phyloP scores from a whole-genome alignment of 2,329 filamentous ascomycete genomes.

The Penicillium sp. region DNA sequence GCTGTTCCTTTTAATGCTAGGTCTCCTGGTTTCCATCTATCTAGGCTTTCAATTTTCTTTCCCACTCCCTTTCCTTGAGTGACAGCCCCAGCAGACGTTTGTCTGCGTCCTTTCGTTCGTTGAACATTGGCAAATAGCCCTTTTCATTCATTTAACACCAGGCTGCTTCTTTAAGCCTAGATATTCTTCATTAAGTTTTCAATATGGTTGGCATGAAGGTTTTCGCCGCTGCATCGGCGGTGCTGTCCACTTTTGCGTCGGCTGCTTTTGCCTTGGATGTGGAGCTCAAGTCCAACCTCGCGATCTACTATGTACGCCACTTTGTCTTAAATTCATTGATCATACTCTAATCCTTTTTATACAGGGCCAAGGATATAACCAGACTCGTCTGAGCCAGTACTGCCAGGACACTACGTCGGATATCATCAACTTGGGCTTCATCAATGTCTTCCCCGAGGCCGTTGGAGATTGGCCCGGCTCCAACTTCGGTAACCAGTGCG shows the following conservation, averaged over 20 bases:
- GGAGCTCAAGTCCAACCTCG: conserved; percentile 49
- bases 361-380: conserved; percentile 54
- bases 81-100: conserved; percentile 34
- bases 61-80: conserved; percentile 17
- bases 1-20: neutral
- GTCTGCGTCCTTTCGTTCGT: conserved; percentile 60
- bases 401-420: conserved; percentile 55
- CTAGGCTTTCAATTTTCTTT: neutral
- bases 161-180: conserved; percentile 35
- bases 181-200: conserved; percentile 31
- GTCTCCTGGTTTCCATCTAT: neutral
- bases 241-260: conserved; percentile 28
- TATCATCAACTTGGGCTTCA: conserved; percentile 58
- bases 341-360: conserved; percentile 9
- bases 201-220: conserved; percentile 40
- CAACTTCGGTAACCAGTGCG: conserved; percentile 61
- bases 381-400: conserved; percentile 51
- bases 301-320: conserved; percentile 52
- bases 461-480: conserved; percentile 51
- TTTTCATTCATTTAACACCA: conserved; percentile 33
- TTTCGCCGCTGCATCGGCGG: conserved; percentile 37
- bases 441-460: conserved; percentile 54
- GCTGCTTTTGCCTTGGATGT: conserved; percentile 44
- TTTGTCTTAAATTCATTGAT: neutral
- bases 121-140: conserved; percentile 24